A percentile compares a stretch with the other conserved stretches of the same genome.
These are phyloP conservation scores for Trametes sp. DNA, from an alignment of 1,284 basidiomycete species.

Conservation along the genomic window DNA sequence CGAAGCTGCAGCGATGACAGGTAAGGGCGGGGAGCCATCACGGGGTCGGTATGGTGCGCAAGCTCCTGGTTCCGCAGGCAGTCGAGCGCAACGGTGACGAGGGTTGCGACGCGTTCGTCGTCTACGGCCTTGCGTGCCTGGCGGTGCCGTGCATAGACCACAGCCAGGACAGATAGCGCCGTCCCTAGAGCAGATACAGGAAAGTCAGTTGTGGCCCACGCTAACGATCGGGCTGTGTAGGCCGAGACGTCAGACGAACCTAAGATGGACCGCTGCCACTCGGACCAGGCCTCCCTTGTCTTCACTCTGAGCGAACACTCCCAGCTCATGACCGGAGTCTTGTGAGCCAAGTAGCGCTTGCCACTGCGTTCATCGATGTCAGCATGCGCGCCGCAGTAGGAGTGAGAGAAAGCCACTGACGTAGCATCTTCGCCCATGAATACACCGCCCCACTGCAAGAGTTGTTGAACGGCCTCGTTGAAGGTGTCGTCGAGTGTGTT, in stretches of 20 bases:
- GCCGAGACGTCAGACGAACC: slow-evolving; percentile 54
- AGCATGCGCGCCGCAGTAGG: background rate
- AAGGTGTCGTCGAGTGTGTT: slow-evolving; percentile 75
- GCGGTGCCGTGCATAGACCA: slow-evolving; percentile 43
- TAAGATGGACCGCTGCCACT: slow-evolving; percentile 74
- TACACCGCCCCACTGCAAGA: slow-evolving; percentile 84
- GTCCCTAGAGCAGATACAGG: slow-evolving; percentile 24
- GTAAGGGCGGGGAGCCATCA: slow-evolving; percentile 79
- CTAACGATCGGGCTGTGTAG: slow-evolving; percentile 8
- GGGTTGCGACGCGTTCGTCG: slow-evolving; percentile 72
- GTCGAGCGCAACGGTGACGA: slow-evolving; percentile 84
- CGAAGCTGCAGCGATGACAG: slow-evolving; percentile 91
- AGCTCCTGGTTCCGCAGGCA: slow-evolving; percentile 88
- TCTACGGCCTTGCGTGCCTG: slow-evolving; percentile 67
- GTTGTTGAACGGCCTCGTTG: slow-evolving; percentile 83
- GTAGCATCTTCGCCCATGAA: slow-evolving; percentile 72
- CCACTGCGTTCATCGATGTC: slow-evolving; percentile 54
- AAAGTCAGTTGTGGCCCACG: slow-evolving; percentile 17
- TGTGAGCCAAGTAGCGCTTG: slow-evolving; percentile 80
- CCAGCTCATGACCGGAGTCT: slow-evolving; percentile 74
- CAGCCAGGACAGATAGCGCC: slow-evolving; percentile 39
- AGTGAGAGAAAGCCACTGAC: slow-evolving; percentile 55
- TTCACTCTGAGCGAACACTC: slow-evolving; percentile 78
- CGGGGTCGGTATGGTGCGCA: slow-evolving; percentile 86
- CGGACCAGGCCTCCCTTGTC: slow-evolving; percentile 67